A percentile compares a stretch with the other conserved stretches of the same genome.
Conservation (phyloP, 2,329 filamentous ascomycete genomes). For the Aschersonia sp. region DNA sequence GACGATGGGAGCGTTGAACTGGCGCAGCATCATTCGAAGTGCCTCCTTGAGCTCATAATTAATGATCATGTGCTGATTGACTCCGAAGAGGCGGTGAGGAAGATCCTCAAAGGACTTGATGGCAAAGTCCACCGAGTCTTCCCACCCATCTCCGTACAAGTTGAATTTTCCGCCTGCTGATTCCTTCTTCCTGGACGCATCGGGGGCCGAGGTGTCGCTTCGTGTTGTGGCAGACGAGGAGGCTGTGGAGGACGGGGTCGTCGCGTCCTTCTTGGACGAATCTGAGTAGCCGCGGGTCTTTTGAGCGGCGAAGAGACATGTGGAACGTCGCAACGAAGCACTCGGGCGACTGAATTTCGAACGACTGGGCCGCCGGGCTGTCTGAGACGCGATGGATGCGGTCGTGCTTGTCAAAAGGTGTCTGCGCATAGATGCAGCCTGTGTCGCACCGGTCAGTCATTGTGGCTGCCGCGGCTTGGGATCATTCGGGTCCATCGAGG, state of each 20-base stretch:
- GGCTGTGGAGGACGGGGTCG: not conserved
- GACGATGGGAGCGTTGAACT: constrained; percentile 83
- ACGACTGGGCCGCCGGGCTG: too few relatives aligned
- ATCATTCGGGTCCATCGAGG: too few relatives aligned
- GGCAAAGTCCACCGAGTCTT: constrained; percentile 24
- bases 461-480: too few relatives aligned
- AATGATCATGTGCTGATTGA: constrained; percentile 93
- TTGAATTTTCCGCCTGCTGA: constrained; percentile 17
- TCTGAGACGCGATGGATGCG: too few relatives aligned
- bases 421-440: too few relatives aligned
- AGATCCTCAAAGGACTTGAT: constrained; percentile 30
- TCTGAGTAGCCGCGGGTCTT: too few relatives aligned
- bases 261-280: too few relatives aligned
- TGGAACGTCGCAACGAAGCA: too few relatives aligned
- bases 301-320: too few relatives aligned
- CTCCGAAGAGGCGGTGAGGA: constrained; percentile 52
- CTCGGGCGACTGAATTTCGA: too few relatives aligned
- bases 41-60: constrained; percentile 92
- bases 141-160: constrained; percentile 26
- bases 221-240: not conserved
- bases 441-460: too few relatives aligned
- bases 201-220: constrained; percentile 5
- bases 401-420: too few relatives aligned
- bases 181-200: constrained; percentile 7
- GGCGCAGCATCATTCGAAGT: constrained; percentile 72